These are phyloP conservation scores for Phylloporus arenicola DNA, from an alignment of 768 basidiomycete species.

Conservation along the genomic window DNA sequence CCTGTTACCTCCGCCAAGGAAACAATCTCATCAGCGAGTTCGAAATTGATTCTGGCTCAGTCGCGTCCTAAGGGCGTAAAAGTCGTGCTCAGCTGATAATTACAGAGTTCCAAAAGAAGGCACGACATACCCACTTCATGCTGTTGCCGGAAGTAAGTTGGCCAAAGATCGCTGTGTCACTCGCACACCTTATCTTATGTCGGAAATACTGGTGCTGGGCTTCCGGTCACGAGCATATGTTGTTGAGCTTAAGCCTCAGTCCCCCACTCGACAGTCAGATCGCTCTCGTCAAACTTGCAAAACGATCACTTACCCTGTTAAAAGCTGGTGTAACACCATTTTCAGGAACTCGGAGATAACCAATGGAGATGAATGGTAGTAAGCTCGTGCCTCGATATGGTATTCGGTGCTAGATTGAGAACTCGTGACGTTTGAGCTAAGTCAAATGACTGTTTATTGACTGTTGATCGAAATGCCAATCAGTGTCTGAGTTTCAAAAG, in stretches of 20 bases:
- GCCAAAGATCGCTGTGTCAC: too few species aligned
- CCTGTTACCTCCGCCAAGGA: slow-evolving; percentile 17
- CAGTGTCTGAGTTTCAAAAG: not conserved
- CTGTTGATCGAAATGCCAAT: not conserved
- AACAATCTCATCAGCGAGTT: slow-evolving; percentile 17
- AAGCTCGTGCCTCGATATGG: too few species aligned
- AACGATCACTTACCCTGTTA: too few species aligned
- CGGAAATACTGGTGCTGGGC: not conserved
- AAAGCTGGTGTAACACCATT: too few species aligned
- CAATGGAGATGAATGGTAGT: too few species aligned
- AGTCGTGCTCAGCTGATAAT: not conserved
- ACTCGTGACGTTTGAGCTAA: too few species aligned
- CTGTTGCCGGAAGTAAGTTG: too few species aligned
- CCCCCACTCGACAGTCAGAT: not conserved
- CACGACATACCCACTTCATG: not conserved
- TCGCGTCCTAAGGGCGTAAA: slow-evolving; percentile 7
- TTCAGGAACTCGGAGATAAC: too few species aligned
- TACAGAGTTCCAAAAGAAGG: not conserved
- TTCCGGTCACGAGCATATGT: not conserved
- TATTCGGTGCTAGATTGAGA: too few species aligned
- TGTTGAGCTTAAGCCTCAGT: not conserved
- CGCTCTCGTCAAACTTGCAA: too few species aligned
- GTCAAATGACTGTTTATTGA: too few species aligned
- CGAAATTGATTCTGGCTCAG: slow-evolving; percentile 22
- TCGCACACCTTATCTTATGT: not conserved